Evolutionary conservation across 2,329 filamentous ascomycete genomes (phyloP), one percentile per base, ranked within the genome.

Genomic region (Xylariaceae sp.): DNA sequence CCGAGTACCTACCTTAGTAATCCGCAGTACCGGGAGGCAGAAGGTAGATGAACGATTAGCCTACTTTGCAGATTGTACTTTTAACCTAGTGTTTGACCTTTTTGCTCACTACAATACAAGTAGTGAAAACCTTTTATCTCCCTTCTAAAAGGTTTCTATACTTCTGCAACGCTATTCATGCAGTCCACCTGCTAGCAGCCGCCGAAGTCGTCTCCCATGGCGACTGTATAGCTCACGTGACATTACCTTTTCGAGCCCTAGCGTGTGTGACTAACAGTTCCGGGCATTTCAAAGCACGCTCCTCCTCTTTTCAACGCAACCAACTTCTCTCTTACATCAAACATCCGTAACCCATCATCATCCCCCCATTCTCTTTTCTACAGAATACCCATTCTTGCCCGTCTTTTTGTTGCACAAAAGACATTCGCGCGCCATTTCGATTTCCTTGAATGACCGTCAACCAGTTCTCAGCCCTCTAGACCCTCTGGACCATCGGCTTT

Each of bases 211-310:
- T n/a, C 11, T 30, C 23, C 23, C 23, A 30, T 30, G 23, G 23
- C 5, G 44, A 7, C n/a, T 49, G 15, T 15, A 17, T 0, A 10
- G 7, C 4, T 3, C 65, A 57, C 61, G 59, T 64, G 58, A 59
- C 8, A 13, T 3, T 53, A n/a, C 58, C 30, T 35, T 45, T 57
- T 56, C 10, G 42, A 53, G 53, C 23, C 35, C 48, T 62, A 61
- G 59, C 54, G 57, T 17, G 8, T 62, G 52, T 66, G 62, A 64
- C 64, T 66, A 64, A 51, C 10, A 34, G 60, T 54, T 51, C 51
- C 37, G 59, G 39, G 59, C 59, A 59, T 56, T 58, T 58, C 56
- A 57, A 59, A 59, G 60, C 56, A 54, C 42, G 53, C 60, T 62
- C 52, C 59, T 58, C 57, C 52, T 51, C 13, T 23, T 48, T 52